phyloP scores from a whole-genome alignment of 2,329 filamentous ascomycete species.

The Rutstroemia sp. region DNA sequence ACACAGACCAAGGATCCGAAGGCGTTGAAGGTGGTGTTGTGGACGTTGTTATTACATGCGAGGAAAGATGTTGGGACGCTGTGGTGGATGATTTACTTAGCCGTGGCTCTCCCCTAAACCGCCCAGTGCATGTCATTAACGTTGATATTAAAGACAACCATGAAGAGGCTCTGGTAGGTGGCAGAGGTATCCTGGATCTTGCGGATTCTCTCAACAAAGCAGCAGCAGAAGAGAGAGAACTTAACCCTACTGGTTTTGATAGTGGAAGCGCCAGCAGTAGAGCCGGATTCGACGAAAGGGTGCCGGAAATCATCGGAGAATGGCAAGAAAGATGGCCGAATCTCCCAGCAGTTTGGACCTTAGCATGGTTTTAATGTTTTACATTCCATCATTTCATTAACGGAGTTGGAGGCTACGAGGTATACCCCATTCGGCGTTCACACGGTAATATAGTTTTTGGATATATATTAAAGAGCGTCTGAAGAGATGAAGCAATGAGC shows the following conservation, averaged over 20 bases:
- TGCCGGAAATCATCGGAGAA: conserved; percentile 81
- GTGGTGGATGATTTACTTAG: conserved; percentile 89
- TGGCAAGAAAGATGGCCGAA: conserved; percentile 97
- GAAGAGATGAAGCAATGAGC: background rate
- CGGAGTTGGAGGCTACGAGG: conserved; percentile 3
- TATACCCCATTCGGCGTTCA: conserved; percentile 9
- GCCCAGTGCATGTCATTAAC: conserved; percentile 95
- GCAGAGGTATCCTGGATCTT: conserved; percentile 84
- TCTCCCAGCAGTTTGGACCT: conserved; percentile 84
- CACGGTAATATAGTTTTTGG: background rate
- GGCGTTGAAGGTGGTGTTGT: conserved; percentile 87
- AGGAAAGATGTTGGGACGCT: conserved; percentile 97
- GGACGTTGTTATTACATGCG: conserved; percentile 93
- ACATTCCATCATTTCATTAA: background rate
- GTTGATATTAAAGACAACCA: conserved; percentile 98
- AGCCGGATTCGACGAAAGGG: conserved; percentile 79
- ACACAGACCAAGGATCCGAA: conserved; percentile 65
- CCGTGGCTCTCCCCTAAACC: conserved; percentile 78
- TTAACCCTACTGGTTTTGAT: conserved; percentile 58
- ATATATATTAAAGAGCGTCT: background rate
- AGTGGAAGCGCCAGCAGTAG: conserved; percentile 59
- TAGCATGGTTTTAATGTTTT: conserved; percentile 75
- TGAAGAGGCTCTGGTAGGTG: conserved; percentile 87
- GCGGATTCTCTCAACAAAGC: conserved; percentile 77
- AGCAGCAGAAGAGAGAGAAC: conserved; percentile 68